Percentiles rank a stretch among this genome's conserved stretches.
These are phyloP conservation scores for Talaromyces sp. DNA, from an alignment of 2,329 filamentous ascomycete species.

Conservation along the genomic window DNA sequence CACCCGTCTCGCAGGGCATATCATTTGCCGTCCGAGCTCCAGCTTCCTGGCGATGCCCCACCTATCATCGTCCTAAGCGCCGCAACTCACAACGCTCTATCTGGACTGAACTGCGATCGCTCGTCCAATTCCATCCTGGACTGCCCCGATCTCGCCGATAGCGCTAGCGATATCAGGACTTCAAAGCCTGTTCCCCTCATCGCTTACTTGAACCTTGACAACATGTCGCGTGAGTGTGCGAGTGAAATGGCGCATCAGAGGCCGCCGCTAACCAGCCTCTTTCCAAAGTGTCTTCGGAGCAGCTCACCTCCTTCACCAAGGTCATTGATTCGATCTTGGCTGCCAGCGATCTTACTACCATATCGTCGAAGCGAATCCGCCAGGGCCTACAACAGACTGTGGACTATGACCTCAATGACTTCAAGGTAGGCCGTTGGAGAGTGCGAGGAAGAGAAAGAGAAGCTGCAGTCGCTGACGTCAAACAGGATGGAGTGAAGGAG, in stretches of 20 bases:
- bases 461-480: slow-evolving; percentile 4
- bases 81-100: slow-evolving; percentile 17
- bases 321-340: slow-evolving; percentile 62
- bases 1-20: not conserved
- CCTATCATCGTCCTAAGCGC: slow-evolving; percentile 31
- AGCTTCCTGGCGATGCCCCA: slow-evolving; percentile 26
- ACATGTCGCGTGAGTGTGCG: slow-evolving; percentile 33
- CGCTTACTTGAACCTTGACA: slow-evolving; percentile 12
- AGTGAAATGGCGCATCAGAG: not conserved
- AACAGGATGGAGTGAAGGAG: slow-evolving; percentile 63
- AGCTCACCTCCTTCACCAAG: slow-evolving; percentile 48
- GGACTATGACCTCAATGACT: slow-evolving; percentile 56
- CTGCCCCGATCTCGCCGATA: slow-evolving; percentile 3
- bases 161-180: not conserved
- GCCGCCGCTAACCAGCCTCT: slow-evolving; percentile 10
- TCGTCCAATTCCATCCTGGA: slow-evolving; percentile 15
- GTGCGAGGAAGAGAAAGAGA: not conserved
- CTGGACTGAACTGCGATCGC: slow-evolving; percentile 5
- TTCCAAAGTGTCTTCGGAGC: slow-evolving; percentile 44
- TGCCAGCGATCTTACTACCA: slow-evolving; percentile 57
- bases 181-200: not conserved
- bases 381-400: slow-evolving; percentile 58
- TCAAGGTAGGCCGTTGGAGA: slow-evolving; percentile 50
- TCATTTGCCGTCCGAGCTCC: slow-evolving; percentile 6
- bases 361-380: slow-evolving; percentile 62